Evolutionary conservation across 306 rosid species (phyloP).

Genomic region (Hylodesmum podocarpum): DNA sequence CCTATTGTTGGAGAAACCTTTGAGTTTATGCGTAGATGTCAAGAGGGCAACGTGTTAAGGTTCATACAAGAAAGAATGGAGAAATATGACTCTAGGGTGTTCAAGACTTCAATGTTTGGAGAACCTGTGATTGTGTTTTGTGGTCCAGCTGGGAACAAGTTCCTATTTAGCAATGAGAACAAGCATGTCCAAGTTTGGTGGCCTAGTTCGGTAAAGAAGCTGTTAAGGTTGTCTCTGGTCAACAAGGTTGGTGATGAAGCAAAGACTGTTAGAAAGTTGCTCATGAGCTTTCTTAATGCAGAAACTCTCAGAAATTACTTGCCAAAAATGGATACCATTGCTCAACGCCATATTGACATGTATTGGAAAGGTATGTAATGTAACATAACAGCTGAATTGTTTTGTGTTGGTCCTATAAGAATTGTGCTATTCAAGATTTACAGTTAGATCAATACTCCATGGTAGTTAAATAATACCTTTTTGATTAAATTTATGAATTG

Average conservation of each 20-base stretch:
- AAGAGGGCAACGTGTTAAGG: slow-evolving; percentile 8
- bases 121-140: slow-evolving; percentile 35
- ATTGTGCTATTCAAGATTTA: background rate
- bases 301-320: slow-evolving; percentile 45
- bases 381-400: background rate
- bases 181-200: slow-evolving; percentile 52
- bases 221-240: slow-evolving; percentile 37
- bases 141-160: slow-evolving; percentile 48
- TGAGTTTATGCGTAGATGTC: slow-evolving; percentile 2
- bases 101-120: slow-evolving; percentile 49
- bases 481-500: background rate
- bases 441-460: background rate
- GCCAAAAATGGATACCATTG: slow-evolving; percentile 46
- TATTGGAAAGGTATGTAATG: slow-evolving; percentile 44
- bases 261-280: slow-evolving; percentile 34
- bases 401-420: background rate
- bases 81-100: slow-evolving; percentile 38
- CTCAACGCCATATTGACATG: slow-evolving; percentile 34
- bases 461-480: background rate
- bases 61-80: slow-evolving; percentile 40
- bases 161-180: slow-evolving; percentile 49
- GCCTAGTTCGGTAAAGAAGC: slow-evolving; percentile 44
- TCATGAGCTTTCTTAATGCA: slow-evolving; percentile 42
- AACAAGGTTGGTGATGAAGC: slow-evolving; percentile 49
- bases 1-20: slow-evolving; percentile 48